Percentiles rank a stretch among this genome's conserved stretches.
Conservation (phyloP, 192 early-diverging fungal genomes). For the Coemansia sp. region DNA sequence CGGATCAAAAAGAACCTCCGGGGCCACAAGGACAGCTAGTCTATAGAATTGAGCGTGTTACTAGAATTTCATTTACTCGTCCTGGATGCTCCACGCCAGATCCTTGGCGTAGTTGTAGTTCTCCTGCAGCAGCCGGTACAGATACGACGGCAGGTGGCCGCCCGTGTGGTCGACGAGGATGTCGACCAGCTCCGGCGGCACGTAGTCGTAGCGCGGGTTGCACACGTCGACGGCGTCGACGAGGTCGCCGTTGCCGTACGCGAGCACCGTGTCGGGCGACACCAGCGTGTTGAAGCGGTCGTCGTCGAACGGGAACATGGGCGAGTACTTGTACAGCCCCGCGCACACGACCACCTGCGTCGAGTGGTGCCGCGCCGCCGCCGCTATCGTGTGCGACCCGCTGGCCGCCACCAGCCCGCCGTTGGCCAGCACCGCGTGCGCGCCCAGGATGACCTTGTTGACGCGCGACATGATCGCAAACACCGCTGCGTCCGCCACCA, state of each 20-base stretch:
- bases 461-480: constrained; percentile 98
- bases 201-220: constrained; percentile 92
- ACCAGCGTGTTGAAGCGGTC: constrained; percentile 76
- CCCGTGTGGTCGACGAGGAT: constrained; percentile 90
- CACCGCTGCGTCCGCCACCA: constrained; percentile 89
- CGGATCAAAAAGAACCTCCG: constrained; percentile 57
- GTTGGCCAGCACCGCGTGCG: constrained; percentile 90
- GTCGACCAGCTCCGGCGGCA: constrained; percentile 84
- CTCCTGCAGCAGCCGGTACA: constrained; percentile 75
- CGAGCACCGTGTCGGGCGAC: constrained; percentile 76
- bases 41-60: background rate
- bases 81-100: constrained; percentile 41
- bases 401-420: constrained; percentile 84
- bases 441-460: constrained; percentile 93
- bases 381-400: constrained; percentile 79
- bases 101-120: constrained; percentile 52
- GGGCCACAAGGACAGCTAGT: constrained; percentile 37
- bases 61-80: constrained; percentile 11
- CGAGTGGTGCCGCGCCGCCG: constrained; percentile 89
- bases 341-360: constrained; percentile 92
- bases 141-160: constrained; percentile 72
- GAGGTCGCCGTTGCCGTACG: constrained; percentile 77
- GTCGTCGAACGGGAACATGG: constrained; percentile 83
- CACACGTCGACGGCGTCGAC: constrained; percentile 75
- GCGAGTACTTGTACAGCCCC: constrained; percentile 86